Conservation (phyloP, 257 asterid genomes). For the Primulina tabacum region DNA sequence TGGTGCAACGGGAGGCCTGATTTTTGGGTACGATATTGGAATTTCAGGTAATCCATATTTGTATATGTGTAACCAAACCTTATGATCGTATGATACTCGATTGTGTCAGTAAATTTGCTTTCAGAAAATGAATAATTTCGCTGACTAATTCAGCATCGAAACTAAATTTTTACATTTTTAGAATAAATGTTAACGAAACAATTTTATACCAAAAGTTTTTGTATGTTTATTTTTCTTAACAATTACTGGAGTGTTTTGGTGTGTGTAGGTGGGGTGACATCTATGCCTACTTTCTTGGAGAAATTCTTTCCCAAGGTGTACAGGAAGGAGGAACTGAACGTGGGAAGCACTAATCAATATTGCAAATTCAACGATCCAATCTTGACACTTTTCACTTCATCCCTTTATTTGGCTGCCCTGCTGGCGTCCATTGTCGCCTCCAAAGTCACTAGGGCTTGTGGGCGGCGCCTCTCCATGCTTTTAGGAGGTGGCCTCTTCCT, state of each 20-base stretch:
- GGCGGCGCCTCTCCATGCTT: slow-evolving; percentile 30
- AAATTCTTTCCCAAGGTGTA: slow-evolving; percentile 32
- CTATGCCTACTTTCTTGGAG: slow-evolving; percentile 32
- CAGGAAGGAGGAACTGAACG: background rate
- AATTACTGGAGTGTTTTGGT: too few relatives aligned
- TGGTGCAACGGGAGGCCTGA: slow-evolving; percentile 31
- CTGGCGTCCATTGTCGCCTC: slow-evolving; percentile 24
- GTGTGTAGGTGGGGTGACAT: slow-evolving; percentile 37
- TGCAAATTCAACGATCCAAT: slow-evolving; percentile 24
- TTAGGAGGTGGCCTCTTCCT: slow-evolving; percentile 28
- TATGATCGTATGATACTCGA: too few relatives aligned
- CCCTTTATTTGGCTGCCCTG: slow-evolving; percentile 35
- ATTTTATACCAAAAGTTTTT: too few relatives aligned
- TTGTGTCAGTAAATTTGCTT: too few relatives aligned
- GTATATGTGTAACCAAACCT: too few relatives aligned
- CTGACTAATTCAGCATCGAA: too few relatives aligned
- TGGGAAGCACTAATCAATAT: slow-evolving; percentile 22
- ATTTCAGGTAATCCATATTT: slow-evolving; percentile 29
- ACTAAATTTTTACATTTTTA: too few relatives aligned
- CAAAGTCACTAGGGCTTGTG: background rate
- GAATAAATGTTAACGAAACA: too few relatives aligned
- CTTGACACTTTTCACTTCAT: slow-evolving; percentile 33
- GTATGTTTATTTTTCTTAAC: too few relatives aligned
- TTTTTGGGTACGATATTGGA: slow-evolving; percentile 43
- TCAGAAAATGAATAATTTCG: too few relatives aligned